A percentile compares a stretch with the other conserved stretches of the same genome.
Conservation (phyloP, 2,329 filamentous ascomycete species). For the Aspergillus intermedius region DNA sequence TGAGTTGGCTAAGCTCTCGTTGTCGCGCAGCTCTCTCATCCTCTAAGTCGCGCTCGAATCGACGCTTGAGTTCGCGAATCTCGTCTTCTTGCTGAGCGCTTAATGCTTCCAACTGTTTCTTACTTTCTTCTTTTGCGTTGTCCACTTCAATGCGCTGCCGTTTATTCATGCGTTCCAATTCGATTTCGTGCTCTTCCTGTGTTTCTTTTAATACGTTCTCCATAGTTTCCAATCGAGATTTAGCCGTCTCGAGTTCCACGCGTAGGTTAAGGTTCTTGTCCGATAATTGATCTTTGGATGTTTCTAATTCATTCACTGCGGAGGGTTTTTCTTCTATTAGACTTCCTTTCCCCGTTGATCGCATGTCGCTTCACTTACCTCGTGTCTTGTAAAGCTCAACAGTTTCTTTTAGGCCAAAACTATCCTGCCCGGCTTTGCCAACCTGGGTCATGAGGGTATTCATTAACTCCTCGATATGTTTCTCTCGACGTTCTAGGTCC, state of each 20-base stretch:
- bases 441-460: slow-evolving; percentile 66
- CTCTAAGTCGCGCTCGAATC: slow-evolving; percentile 60
- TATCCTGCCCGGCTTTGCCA: slow-evolving; percentile 60
- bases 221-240: slow-evolving; percentile 45
- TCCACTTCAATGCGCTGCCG: slow-evolving; percentile 45
- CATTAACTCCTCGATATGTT: slow-evolving; percentile 69
- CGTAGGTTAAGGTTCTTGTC: slow-evolving; percentile 52
- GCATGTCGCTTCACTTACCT: slow-evolving; percentile 48
- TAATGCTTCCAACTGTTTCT: slow-evolving; percentile 52
- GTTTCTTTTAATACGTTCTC: slow-evolving; percentile 48
- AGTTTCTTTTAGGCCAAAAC: slow-evolving; percentile 64
- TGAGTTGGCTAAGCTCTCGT: slow-evolving; percentile 35
- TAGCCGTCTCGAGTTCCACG: slow-evolving; percentile 60
- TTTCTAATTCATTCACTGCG: slow-evolving; percentile 54
- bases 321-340: not conserved
- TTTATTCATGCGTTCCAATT: slow-evolving; percentile 47
- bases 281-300: slow-evolving; percentile 44
- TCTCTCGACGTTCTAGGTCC: slow-evolving; percentile 72
- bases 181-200: slow-evolving; percentile 46
- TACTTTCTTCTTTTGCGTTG: slow-evolving; percentile 34
- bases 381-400: slow-evolving; percentile 67
- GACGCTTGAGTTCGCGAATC: slow-evolving; percentile 57
- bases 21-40: slow-evolving; percentile 46
- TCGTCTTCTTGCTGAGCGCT: slow-evolving; percentile 61
- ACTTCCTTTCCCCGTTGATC: not conserved